Base-by-base conservation (phyloP, 2,329 filamentous ascomycete genomes). In the Scedosporium aurantiacum region DNA sequence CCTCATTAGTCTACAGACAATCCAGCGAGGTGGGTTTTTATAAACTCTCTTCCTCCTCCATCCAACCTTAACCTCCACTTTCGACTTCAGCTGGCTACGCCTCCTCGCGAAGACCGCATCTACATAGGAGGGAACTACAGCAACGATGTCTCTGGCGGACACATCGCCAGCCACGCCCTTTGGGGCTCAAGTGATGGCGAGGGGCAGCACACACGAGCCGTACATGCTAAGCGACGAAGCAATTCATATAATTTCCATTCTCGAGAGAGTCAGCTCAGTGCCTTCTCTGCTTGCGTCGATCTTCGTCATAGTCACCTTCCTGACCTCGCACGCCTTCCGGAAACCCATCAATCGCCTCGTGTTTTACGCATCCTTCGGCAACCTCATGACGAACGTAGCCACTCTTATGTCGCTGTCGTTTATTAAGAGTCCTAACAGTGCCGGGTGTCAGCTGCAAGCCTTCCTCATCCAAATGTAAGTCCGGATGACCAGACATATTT, bases 331-430 rank as follows among this genome's bases (percentile, higher is more conserved):
- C 16, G 79, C 80, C 4, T 94, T 94, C 70, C 88, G 89, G 68
- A 93, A 91, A 69, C 88, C 90, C n/a, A 91, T 94, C 75, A 94
- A 94, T 69, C 81, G 90, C 18, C 79, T 95, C 0, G 86, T 93
- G 8, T 93, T 95, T 71, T 94, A 88, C 70, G 90, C 90, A 5
- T 88, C 88, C 0, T 88, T 90, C 68, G 90, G 90, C 7, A 95
- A 96, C 68, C 79, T 93, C 67, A 78, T 91, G 72, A 84, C 83
- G 64, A 93, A 91, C 70, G 80, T 90, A 18, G 89, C 86, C 1
- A 91, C 90, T 0, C 72, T 93, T 40, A 89, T 93, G 68, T 85
- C 87, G 0, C 80, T 82, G 41, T 78, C 80, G 1, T 88, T 84
- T 45, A 73, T 90, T 5, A 65, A 68, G 2, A 68, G 75, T 7